A percentile compares a stretch with the other conserved stretches of the same genome.
These are phyloP conservation scores for Beauveria australis DNA, from an alignment of 2,329 filamentous ascomycete species.

Conservation along the genomic window DNA sequence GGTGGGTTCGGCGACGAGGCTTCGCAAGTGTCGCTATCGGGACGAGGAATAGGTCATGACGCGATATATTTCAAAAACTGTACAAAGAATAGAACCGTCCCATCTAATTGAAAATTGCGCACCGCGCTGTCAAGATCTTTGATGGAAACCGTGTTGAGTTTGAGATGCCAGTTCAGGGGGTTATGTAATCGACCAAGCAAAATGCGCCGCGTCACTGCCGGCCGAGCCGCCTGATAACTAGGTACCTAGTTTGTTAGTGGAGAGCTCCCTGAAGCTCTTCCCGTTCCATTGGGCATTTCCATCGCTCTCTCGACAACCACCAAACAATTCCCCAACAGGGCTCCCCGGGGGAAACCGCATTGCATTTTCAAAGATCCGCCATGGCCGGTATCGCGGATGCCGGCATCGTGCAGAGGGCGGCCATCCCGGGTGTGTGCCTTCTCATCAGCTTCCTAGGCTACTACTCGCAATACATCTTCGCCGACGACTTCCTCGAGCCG, in stretches of 20 bases:
- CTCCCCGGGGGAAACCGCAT: not conserved
- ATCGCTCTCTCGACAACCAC: not conserved
- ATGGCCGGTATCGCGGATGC: conserved; percentile 37
- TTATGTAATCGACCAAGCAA: conserved; percentile 3
- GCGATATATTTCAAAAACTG: not conserved
- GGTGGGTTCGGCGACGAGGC: not conserved
- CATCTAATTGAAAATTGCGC: not conserved
- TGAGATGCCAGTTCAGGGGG: not conserved
- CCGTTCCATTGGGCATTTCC: not conserved
- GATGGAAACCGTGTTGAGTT: not conserved
- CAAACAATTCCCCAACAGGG: not conserved
- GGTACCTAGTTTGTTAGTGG: not conserved
- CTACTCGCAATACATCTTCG: conserved; percentile 64
- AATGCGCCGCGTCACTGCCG: conserved; percentile 5
- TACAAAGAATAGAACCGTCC: not conserved
- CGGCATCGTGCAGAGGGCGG: conserved; percentile 43
- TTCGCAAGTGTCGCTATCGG: not conserved
- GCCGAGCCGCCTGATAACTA: not conserved
- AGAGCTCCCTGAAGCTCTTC: not conserved
- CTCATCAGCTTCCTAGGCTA: conserved; percentile 65
- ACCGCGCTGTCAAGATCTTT: not conserved
- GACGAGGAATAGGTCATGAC: not conserved
- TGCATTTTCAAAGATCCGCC: not conserved
- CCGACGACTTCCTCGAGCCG: conserved; percentile 47
- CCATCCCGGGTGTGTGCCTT: conserved; percentile 58